Evolutionary conservation across 2,329 filamentous ascomycete genomes (phyloP), one percentile per base, ranked within the genome.

Genomic region (Arthrobotrys megalospora): DNA sequence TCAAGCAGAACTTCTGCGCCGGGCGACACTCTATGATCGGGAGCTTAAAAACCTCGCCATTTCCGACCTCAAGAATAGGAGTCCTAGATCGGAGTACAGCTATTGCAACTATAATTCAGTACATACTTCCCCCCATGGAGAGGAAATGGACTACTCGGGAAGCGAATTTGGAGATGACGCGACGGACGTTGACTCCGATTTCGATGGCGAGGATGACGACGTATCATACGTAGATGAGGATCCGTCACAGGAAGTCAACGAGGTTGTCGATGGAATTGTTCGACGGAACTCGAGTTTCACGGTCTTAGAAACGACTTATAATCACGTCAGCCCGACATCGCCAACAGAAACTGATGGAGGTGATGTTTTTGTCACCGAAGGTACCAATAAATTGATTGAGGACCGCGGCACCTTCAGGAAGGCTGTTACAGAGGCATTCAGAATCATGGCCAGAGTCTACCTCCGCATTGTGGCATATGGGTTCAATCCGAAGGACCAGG

Each of bases 361-460:
- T 1, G 75, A 72, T 14, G 67, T 78, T 1, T 78, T 78, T 67
- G 62, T 63, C n/a, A 21, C 52, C 3, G 75, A 78, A 24, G 62
- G 63, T 16, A 78, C 67, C 6, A 78, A 78, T 16, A 67, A 72
- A 28, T 53, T 78, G 16, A 78, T 78, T 6, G 75, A 78, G 47
- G 63, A 78, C 36, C 75, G 75, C 16, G 63, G 45, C 1, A 78
- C 75, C 1, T 78, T 78, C 19, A 65, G 34, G 19, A 79, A 79
- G 28, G 76, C 76, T 1, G 70, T 79, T 19, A 79, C 76, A 1
- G 76, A 73, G n/a, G 68, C 76, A 21, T 79, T 79, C 38, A 58
- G 76, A 53, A 75, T 75, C 14, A 75, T 75, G 68, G 76, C 70
- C 12, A 63, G 76, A 24, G 70, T 66, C 12, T 79, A 79, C 36